A percentile compares a stretch with the other conserved stretches of the same genome.
Conservation (phyloP, 2,329 filamentous ascomycete genomes). For the Aaosphaeria arxii region DNA sequence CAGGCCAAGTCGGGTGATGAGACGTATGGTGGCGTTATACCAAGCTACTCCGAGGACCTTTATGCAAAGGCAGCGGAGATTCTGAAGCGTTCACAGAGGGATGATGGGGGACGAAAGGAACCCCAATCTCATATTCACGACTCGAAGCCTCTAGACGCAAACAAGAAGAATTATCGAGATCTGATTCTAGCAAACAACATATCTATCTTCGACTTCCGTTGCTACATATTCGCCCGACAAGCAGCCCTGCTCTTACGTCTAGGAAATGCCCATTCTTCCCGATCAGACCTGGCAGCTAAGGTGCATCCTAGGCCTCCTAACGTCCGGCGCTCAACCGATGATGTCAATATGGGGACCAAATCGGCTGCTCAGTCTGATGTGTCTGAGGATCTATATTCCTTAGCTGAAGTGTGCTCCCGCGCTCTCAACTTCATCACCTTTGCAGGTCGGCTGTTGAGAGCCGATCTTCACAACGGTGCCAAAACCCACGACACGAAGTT, state of each 20-base stretch:
- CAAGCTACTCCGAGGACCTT: conserved; percentile 71
- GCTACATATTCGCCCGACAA: conserved; percentile 90
- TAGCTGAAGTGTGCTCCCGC: conserved; percentile 84
- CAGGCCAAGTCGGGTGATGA: conserved; percentile 60
- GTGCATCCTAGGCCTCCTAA: conserved; percentile 24
- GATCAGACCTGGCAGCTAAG: conserved; percentile 40
- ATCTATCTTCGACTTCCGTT: conserved; percentile 91
- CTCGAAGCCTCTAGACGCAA: conserved; percentile 35
- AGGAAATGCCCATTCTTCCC: conserved; percentile 59
- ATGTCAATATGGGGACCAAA: conserved; percentile 26
- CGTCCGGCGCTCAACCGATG: conserved; percentile 28
- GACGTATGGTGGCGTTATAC: conserved; percentile 69
- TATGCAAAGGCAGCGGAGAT: conserved; percentile 45
- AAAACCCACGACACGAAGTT: conserved; percentile 22
- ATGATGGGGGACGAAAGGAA: conserved; percentile 6
- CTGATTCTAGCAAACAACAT: conserved; percentile 93
- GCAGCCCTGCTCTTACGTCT: conserved; percentile 77
- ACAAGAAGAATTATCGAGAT: conserved; percentile 78
- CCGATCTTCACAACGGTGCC: conserved; percentile 67
- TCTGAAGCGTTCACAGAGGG: conserved; percentile 17
- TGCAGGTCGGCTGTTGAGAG: conserved; percentile 73
- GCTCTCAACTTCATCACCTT: conserved; percentile 81
- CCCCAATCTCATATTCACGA: conserved; percentile 21
- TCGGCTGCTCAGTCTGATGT: conserved; percentile 46
- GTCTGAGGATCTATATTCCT: conserved; percentile 69